Conservation (phyloP, 352 stramenopile species). For the Globisporangium recalcitrans region DNA sequence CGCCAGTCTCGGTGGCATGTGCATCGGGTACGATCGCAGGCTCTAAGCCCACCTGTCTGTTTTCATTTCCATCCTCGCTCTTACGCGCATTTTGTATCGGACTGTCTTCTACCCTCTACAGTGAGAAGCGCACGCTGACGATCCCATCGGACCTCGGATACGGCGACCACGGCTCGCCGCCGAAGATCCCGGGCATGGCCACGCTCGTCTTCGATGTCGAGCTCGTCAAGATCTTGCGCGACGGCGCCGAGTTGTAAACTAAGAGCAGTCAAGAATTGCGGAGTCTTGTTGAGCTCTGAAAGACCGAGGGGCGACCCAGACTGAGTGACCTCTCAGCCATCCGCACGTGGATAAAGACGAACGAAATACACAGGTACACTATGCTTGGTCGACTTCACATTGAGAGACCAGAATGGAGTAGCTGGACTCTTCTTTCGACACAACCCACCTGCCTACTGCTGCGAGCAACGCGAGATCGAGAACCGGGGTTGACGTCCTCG, state of each 20-base stretch:
- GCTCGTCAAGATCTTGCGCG: slow-evolving; percentile 92
- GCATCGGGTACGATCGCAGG: neutral
- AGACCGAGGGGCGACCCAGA: neutral
- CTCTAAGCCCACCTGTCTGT: neutral
- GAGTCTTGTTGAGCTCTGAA: neutral
- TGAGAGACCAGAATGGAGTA: neutral
- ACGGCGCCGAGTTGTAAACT: slow-evolving; percentile 3
- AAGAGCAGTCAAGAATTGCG: neutral
- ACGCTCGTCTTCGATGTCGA: slow-evolving; percentile 97
- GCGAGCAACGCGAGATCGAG: too few relatives aligned
- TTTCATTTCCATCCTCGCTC: neutral
- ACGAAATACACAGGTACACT: neutral
- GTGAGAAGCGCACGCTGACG: slow-evolving; percentile 2
- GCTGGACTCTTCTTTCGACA: neutral
- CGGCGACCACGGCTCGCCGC: slow-evolving; percentile 88
- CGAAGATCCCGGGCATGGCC: slow-evolving; percentile 91
- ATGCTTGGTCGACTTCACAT: neutral
- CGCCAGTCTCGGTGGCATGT: slow-evolving; percentile 4
- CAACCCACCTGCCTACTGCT: too few relatives aligned
- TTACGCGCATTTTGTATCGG: neutral
- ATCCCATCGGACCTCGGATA: slow-evolving; percentile 91
- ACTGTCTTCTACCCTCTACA: neutral
- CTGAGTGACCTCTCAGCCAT: too few relatives aligned
- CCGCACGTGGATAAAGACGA: neutral
- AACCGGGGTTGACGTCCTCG: too few relatives aligned